Percentiles rank a stretch among this genome's conserved stretches.
These are phyloP conservation scores for Boletus patriciae DNA, from an alignment of 768 basidiomycete species.

Conservation along the genomic window DNA sequence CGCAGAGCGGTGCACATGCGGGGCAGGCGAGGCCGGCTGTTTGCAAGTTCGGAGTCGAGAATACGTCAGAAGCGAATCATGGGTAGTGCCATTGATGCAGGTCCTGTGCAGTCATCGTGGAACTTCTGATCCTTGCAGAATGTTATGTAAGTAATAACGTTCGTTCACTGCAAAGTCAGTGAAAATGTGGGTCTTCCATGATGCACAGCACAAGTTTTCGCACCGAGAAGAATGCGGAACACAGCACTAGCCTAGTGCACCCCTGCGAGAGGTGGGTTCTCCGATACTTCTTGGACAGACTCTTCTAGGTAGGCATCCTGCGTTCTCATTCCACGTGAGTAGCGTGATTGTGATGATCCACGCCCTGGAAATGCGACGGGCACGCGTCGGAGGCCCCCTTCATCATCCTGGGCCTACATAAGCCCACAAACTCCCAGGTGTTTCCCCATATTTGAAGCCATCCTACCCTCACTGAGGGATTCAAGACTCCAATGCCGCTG, in stretches of 20 bases:
- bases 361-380: conserved; percentile 26
- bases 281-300: conserved; percentile 4
- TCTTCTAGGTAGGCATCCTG: background rate
- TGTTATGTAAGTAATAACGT: background rate
- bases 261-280: background rate
- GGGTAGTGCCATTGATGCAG: background rate
- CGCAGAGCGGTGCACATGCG: conserved; percentile 16
- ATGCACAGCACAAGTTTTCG: background rate
- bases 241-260: conserved; percentile 6
- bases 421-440: conserved; percentile 16
- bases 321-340: conserved; percentile 23
- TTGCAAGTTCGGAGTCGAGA: conserved; percentile 6
- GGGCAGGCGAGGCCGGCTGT: conserved; percentile 16
- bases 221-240: conserved; percentile 6
- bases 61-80: conserved; percentile 14
- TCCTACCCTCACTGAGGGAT: conserved; percentile 7
- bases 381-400: conserved; percentile 21
- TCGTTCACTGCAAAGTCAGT: conserved; percentile 4
- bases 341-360: conserved; percentile 12
- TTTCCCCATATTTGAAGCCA: conserved; percentile 14
- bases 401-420: conserved; percentile 25
- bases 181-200: background rate
- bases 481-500: conserved; percentile 22
- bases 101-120: conserved; percentile 2
- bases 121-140: conserved; percentile 8